Conservation (phyloP, 2,329 filamentous ascomycete genomes). For the Fusarium miscanthi region DNA sequence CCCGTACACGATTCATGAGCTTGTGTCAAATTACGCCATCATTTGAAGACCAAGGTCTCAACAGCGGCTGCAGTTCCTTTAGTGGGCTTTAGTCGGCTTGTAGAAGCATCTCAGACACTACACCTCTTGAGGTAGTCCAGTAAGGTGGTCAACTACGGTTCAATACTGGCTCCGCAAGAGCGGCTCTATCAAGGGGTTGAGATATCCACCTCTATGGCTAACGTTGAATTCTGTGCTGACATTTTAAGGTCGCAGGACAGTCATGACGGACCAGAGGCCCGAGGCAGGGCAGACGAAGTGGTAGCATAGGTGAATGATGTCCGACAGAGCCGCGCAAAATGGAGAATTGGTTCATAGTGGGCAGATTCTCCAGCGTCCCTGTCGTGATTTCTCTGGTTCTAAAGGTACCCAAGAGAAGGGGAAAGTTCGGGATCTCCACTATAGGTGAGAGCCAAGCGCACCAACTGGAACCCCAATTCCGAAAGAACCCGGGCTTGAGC, state of each 20-base stretch:
- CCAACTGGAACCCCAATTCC: slow-evolving; percentile 25
- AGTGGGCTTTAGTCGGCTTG: not conserved
- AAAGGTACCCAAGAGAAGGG: slow-evolving; percentile 2
- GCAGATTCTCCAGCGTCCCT: slow-evolving; percentile 20
- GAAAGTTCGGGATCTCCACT: slow-evolving; percentile 39
- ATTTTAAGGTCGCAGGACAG: slow-evolving; percentile 3
- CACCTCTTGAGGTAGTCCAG: slow-evolving; percentile 7
- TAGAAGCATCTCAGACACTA: not conserved
- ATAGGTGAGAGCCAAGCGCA: slow-evolving; percentile 12
- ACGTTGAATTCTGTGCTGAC: slow-evolving; percentile 20
- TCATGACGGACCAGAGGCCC: slow-evolving; percentile 29
- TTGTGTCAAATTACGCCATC: not conserved
- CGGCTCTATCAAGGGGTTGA: not conserved
- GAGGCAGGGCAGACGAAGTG: slow-evolving; percentile 12
- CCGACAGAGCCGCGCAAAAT: slow-evolving; percentile 24
- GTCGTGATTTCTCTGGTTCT: slow-evolving; percentile 13
- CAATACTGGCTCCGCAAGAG: slow-evolving; percentile 9
- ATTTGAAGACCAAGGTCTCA: not conserved
- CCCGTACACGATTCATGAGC: slow-evolving; percentile 2
- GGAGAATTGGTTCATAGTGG: slow-evolving; percentile 14
- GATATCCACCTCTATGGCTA: slow-evolving; percentile 1
- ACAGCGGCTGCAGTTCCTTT: not conserved
- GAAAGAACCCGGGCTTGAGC: slow-evolving; percentile 35
- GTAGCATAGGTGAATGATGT: slow-evolving; percentile 11
- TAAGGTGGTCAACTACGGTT: not conserved